Conservation (phyloP, 2,329 filamentous ascomycete genomes). For the Sporothrix protearum region DNA sequence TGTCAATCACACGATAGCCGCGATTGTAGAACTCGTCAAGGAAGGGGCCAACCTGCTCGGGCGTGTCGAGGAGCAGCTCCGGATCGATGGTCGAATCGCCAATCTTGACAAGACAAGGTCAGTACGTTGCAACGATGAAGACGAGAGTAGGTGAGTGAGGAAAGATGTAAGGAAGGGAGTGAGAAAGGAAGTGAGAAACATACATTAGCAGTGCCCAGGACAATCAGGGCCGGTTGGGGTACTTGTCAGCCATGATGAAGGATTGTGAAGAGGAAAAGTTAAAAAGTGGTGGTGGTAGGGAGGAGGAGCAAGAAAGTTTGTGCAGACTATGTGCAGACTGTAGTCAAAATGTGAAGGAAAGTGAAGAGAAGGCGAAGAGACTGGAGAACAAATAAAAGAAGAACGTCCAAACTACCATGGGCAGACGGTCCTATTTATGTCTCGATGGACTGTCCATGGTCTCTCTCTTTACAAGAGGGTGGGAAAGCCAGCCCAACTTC, state of each 20-base stretch:
- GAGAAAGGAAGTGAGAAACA: not conserved
- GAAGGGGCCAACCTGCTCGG: constrained; percentile 31
- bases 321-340: too few species aligned
- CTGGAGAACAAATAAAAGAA: not conserved
- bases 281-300: not conserved
- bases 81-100: not conserved
- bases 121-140: not conserved
- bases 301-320: not conserved
- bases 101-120: not conserved
- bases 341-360: not conserved
- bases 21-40: constrained; percentile 31
- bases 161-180: not conserved
- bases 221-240: constrained; percentile 7
- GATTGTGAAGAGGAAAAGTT: not conserved
- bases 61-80: constrained; percentile 22
- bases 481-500: not conserved
- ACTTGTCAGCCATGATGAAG: not conserved
- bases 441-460: not conserved
- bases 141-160: too few species aligned
- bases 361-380: not conserved
- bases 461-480: not conserved
- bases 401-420: not conserved
- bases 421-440: not conserved
- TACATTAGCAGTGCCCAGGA: constrained; percentile 11
- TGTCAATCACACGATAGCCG: constrained; percentile 36